Evolutionary conservation across 768 basidiomycete genomes (phyloP).

Genomic region (Amanita subjunquillea): DNA sequence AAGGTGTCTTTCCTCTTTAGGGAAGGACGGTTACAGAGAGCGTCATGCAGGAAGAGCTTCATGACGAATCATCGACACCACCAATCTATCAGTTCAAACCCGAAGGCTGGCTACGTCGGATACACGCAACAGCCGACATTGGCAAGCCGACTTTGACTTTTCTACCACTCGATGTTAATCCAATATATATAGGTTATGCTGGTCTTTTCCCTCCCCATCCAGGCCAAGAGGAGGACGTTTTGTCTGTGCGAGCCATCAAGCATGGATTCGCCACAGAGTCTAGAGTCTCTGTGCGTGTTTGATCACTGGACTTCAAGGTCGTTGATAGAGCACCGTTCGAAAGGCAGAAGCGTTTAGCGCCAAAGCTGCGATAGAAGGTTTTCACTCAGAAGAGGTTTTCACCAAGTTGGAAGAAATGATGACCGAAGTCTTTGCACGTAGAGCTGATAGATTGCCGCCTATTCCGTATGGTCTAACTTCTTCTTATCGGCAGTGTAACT

Average conservation of each 20-base stretch:
- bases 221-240: conserved; percentile 63
- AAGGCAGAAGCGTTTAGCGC: conserved; percentile 61
- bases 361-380: conserved; percentile 35
- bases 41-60: neutral
- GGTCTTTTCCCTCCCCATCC: conserved; percentile 71
- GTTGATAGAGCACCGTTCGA: neutral
- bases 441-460: conserved; percentile 41
- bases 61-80: conserved; percentile 1
- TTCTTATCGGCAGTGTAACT: neutral
- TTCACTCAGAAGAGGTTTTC: conserved; percentile 43
- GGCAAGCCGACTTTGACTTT: neutral
- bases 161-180: neutral
- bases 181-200: conserved; percentile 61
- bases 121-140: conserved; percentile 2
- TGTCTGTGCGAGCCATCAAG: conserved; percentile 56
- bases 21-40: neutral
- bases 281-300: conserved; percentile 40
- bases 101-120: neutral
- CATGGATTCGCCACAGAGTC: conserved; percentile 50
- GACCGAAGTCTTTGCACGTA: conserved; percentile 62
- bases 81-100: conserved; percentile 3
- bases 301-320: neutral
- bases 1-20: neutral
- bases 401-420: conserved; percentile 62
- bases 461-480: conserved; percentile 46